Evolutionary conservation across 495 filamentous ascomycete genomes (phyloP).

Genomic region (Penicillium atrosanguineum): DNA sequence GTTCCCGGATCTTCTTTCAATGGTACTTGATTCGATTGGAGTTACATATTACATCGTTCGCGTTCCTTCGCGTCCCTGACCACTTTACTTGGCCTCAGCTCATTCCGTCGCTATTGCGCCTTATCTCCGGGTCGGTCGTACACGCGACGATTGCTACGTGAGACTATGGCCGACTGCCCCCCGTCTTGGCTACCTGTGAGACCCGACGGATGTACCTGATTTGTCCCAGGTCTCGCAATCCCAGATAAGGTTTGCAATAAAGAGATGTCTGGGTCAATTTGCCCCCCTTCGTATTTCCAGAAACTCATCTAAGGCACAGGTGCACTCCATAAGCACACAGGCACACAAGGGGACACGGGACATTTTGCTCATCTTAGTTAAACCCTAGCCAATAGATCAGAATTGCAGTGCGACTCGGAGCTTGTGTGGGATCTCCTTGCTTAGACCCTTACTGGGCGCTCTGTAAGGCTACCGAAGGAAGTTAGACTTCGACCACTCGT

Average conservation of each 20-base stretch:
- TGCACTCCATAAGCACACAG: background rate
- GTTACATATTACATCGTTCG: background rate
- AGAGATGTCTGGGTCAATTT: conserved; percentile 16
- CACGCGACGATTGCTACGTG: conserved; percentile 9
- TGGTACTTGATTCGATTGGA: conserved; percentile 13
- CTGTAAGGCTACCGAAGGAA: conserved; percentile 14
- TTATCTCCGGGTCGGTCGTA: conserved; percentile 1
- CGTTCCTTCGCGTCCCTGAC: background rate
- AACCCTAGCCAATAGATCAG: background rate
- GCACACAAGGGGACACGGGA: conserved; percentile 4
- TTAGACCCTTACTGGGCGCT: conserved; percentile 15
- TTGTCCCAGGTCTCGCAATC: conserved; percentile 16
- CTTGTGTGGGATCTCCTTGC: conserved; percentile 22
- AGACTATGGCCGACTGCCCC: conserved; percentile 3
- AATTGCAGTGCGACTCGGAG: conserved; percentile 12
- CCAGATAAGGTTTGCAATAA: conserved; percentile 24
- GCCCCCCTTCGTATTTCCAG: conserved; percentile 5
- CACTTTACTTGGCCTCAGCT: background rate
- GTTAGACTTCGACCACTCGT: conserved; percentile 18
- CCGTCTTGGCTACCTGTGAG: conserved; percentile 13
- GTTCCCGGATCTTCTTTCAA: conserved; percentile 15
- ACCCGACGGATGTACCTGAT: conserved; percentile 16
- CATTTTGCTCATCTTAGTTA: background rate
- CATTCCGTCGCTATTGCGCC: background rate
- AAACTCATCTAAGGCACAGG: conserved; percentile 3